A percentile compares a stretch with the other conserved stretches of the same genome.
Conservation (phyloP, 192 early-diverging fungal species). For the Podila epigama region DNA sequence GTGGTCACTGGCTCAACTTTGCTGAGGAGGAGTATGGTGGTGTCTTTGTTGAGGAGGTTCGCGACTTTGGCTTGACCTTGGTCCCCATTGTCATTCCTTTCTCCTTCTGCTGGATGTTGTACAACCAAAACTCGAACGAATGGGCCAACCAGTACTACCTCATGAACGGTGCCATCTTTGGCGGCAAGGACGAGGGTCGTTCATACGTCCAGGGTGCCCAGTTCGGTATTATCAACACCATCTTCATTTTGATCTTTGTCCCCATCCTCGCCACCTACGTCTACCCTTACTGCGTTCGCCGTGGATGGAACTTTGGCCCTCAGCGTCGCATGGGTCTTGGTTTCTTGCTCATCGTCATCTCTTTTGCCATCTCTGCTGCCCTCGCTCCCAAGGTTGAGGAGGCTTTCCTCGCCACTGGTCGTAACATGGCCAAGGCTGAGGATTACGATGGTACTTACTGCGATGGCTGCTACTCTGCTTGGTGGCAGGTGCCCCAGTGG, state of each 20-base stretch:
- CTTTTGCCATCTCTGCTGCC: conserved; percentile 51
- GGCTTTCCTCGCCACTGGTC: conserved; percentile 8
- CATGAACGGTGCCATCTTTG: conserved; percentile 43
- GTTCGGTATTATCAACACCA: conserved; percentile 50
- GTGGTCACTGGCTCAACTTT: conserved; percentile 49
- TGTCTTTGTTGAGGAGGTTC: conserved; percentile 40
- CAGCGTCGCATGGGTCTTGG: conserved; percentile 65
- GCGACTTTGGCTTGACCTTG: background rate
- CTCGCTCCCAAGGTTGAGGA: conserved; percentile 32
- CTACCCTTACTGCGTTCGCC: conserved; percentile 60
- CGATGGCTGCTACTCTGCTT: conserved; percentile 35
- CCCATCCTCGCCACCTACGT: conserved; percentile 58
- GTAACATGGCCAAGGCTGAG: background rate
- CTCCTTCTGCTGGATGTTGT: conserved; percentile 50
- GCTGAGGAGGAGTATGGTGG: conserved; percentile 51
- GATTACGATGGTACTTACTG: conserved; percentile 33
- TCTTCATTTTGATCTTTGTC: conserved; percentile 61
- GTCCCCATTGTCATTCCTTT: background rate
- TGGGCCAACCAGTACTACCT: conserved; percentile 50
- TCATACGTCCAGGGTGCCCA: conserved; percentile 22
- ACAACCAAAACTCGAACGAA: conserved; percentile 51
- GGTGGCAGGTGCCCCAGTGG: conserved; percentile 56
- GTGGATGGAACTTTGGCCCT: conserved; percentile 48
- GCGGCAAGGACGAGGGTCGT: conserved; percentile 1
- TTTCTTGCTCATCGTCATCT: conserved; percentile 55